Evolutionary conservation across 352 stramenopile species (phyloP).

Genomic region (Phytopythium delawarense): DNA sequence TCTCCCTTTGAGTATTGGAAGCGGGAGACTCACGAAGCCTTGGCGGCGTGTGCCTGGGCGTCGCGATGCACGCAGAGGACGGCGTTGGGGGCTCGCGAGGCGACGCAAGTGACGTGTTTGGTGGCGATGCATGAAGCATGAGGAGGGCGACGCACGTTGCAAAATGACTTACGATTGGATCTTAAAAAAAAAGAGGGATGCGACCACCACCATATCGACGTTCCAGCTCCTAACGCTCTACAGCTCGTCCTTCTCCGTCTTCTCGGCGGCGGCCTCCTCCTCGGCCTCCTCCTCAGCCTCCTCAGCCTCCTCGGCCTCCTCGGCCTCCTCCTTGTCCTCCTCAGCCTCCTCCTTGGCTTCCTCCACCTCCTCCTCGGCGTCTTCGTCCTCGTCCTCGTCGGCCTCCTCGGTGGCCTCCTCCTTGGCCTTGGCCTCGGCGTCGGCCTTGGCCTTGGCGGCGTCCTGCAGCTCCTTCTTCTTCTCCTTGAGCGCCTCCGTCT

Average conservation of each 20-base stretch:
- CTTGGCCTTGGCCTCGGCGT: conserved; percentile 75
- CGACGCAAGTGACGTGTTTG: background rate
- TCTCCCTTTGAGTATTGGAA: no score
- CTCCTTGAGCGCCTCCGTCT: conserved; percentile 72
- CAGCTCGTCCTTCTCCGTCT: conserved; percentile 45
- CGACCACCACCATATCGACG: background rate
- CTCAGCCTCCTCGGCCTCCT: conserved; percentile 16
- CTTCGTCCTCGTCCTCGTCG: conserved; percentile 46
- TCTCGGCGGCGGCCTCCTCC: conserved; percentile 15
- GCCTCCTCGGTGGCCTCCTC: conserved; percentile 60
- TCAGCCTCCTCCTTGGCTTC: conserved; percentile 36
- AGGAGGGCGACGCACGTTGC: background rate
- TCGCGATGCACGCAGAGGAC: background rate
- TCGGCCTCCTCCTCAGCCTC: conserved; percentile 11
- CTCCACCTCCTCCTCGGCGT: conserved; percentile 26
- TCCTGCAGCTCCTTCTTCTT: conserved; percentile 82
- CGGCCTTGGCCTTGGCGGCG: conserved; percentile 56
- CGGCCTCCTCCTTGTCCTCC: conserved; percentile 10
- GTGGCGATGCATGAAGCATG: background rate
- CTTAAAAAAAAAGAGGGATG: conserved; percentile 4
- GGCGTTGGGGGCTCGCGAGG: no score
- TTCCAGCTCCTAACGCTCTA: conserved; percentile 17
- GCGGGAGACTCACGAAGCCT: no score
- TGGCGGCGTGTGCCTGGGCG: no score
- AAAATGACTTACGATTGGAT: background rate